Evolutionary conservation across 305 asterid species (phyloP), one percentile per base, ranked within the genome.

Genomic region (Fraxinus paxiana): DNA sequence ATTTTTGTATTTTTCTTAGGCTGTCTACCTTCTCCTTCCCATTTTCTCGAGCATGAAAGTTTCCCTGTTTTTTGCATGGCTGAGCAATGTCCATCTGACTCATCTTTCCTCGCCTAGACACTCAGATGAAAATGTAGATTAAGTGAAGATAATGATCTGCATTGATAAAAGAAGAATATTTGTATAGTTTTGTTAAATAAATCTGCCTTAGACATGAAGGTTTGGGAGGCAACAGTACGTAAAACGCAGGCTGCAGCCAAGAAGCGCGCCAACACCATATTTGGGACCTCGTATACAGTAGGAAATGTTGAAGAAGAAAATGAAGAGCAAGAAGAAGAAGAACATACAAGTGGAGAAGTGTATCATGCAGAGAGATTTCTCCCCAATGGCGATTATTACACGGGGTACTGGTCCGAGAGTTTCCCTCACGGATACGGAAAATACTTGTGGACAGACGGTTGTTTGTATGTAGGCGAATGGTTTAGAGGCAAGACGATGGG

Each of bases 151-250:
- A 2, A 35, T 15, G 46, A 56, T 54, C 48, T 72, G 43, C 70
- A 54, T 38, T 56, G 79, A 83, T 33, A 13, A n/a, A 48, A 56
- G 28, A 30, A 5, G 35, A 28, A 15, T 28, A 13, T 31, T 46
- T 51, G 77, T 67, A 6, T 26, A 70, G 75, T 70, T 31, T 30
- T 31, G 41, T 70, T 70, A 15, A 15, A 70, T 4, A 41, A 43
- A 70, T 70, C 76, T 18, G 77, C 20, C 24, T 35, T 34, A 80
- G 85, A 54, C 89, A 96, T 96, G 99, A 96, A 96, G 94, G 99
- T 98, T 17, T 94, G 98, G 99, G 98, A 95, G 88, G 99, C 99
- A 63, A 95, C 98, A 0, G 96, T 95, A 1, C 90, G 97, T 13
- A 94, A 86, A 71, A 94, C 99, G 1, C 98, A 95, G 77, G 97